Conservation (phyloP, 768 basidiomycete species). For the Leccinum rimulosum region DNA sequence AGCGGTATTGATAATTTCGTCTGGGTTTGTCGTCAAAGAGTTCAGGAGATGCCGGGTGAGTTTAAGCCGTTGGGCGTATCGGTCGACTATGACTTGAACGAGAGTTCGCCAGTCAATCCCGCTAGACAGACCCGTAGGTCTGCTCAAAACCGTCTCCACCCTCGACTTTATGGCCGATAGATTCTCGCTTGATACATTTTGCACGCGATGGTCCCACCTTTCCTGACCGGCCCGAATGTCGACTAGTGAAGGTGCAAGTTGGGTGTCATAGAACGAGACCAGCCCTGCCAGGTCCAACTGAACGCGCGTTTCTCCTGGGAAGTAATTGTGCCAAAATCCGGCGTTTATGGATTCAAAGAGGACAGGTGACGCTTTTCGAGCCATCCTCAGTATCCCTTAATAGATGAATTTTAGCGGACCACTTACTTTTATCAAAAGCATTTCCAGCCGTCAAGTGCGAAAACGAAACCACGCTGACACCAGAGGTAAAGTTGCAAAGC, state of each 20-base stretch:
- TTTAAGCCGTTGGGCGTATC: constrained; percentile 33
- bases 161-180: constrained; percentile 3
- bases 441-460: constrained; percentile 6
- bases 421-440: neutral
- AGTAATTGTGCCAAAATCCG: constrained; percentile 34
- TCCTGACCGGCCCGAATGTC: constrained; percentile 20
- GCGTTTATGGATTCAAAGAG: constrained; percentile 11
- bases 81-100: constrained; percentile 28
- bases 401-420: neutral
- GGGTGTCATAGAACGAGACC: constrained; percentile 37
- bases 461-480: constrained; percentile 25
- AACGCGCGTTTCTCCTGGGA: constrained; percentile 37
- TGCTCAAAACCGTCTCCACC: constrained; percentile 5
- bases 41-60: constrained; percentile 22
- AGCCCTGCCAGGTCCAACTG: constrained; percentile 33
- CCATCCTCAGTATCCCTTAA: neutral
- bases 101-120: constrained; percentile 36
- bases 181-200: constrained; percentile 27
- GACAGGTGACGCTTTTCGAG: neutral
- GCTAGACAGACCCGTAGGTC: constrained; percentile 18
- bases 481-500: constrained; percentile 33
- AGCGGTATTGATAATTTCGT: constrained; percentile 6
- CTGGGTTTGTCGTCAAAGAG: neutral
- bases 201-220: constrained; percentile 32
- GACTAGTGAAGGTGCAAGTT: constrained; percentile 32